Evolutionary conservation across 129 eudicot genomes (phyloP).

Genomic region (Flaveria sonorensis): DNA sequence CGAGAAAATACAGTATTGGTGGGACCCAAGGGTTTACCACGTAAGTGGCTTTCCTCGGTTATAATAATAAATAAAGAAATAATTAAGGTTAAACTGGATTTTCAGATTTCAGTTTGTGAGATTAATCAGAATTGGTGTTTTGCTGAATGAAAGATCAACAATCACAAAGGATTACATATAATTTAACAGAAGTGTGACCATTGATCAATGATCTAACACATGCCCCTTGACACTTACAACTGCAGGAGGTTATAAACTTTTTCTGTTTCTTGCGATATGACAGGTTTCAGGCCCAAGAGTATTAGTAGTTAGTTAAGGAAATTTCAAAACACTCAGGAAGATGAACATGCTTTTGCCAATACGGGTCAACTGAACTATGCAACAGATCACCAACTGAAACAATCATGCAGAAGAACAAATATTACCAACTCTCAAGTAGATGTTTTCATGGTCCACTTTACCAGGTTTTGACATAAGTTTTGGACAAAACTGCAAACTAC

Average conservation of each 20-base stretch:
- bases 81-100: not conserved
- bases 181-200: conserved; percentile 15
- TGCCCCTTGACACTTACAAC: not conserved
- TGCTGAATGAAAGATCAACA: not conserved
- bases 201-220: conserved; percentile 25
- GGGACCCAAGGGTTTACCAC: too few species aligned
- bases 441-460: not conserved
- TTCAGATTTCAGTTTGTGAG: not conserved
- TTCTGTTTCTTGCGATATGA: conserved; percentile 6
- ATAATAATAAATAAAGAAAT: too few species aligned
- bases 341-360: not conserved
- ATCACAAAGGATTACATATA: not conserved
- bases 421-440: not conserved
- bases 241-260: not conserved
- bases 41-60: too few species aligned
- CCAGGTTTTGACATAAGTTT: not conserved
- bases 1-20: too few species aligned
- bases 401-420: conserved; percentile 9
- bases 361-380: not conserved
- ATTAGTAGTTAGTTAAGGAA: not conserved
- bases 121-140: not conserved
- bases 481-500: not conserved
- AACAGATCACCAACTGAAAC: not conserved
- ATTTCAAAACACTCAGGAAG: conserved; percentile 5
- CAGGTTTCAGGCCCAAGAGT: conserved; percentile 3